Percentiles rank a stretch among this genome's conserved stretches.
Conservation (phyloP, 768 basidiomycete species). For the Lanmaoa rubissima region DNA sequence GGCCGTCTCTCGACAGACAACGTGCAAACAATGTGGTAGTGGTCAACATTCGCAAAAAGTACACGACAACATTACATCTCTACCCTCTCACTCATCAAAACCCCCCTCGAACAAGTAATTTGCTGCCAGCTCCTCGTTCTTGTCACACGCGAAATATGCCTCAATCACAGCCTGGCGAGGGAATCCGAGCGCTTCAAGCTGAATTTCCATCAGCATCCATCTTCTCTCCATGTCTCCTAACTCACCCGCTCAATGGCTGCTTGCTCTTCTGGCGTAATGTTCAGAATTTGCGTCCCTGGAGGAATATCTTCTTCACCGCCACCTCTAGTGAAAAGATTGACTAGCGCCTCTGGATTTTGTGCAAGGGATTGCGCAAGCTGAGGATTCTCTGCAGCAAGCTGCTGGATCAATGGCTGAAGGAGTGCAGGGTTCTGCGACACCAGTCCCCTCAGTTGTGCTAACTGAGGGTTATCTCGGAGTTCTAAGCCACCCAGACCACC, state of each 20-base stretch:
- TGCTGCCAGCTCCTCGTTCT: constrained; percentile 95
- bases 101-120: constrained; percentile 88
- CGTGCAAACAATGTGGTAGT: constrained; percentile 29
- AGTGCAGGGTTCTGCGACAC: constrained; percentile 74
- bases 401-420: constrained; percentile 80
- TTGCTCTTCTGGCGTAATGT: constrained; percentile 82
- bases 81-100: constrained; percentile 26
- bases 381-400: constrained; percentile 74
- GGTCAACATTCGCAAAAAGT: not conserved
- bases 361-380: constrained; percentile 65
- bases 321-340: constrained; percentile 57
- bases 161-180: constrained; percentile 76
- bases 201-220: constrained; percentile 3
- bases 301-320: constrained; percentile 40
- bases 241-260: constrained; percentile 88
- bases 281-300: constrained; percentile 44
- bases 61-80: not conserved
- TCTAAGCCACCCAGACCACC: constrained; percentile 34
- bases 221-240: constrained; percentile 5
- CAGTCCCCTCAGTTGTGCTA: constrained; percentile 71
- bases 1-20: constrained; percentile 9
- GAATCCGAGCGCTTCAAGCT: constrained; percentile 91
- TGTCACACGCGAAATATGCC: constrained; percentile 93
- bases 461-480: constrained; percentile 60
- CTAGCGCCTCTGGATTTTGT: constrained; percentile 67